Percentiles rank a stretch among this genome's conserved stretches.
Conservation (phyloP, 208 protist species). For the Wallacemonas rigidus region DNA sequence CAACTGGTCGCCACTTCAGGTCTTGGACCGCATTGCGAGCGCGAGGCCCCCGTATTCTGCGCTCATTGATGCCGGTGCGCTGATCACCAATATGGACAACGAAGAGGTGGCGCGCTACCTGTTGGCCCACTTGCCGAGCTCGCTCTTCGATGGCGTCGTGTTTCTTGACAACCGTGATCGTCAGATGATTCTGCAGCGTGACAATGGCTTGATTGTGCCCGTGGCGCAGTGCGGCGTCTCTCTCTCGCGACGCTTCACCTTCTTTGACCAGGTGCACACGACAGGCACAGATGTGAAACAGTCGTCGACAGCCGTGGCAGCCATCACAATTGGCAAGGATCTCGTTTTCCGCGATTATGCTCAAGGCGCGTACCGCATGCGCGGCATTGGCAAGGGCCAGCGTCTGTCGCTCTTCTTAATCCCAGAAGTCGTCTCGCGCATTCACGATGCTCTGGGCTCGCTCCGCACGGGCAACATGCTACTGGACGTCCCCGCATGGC, state of each 20-base stretch:
- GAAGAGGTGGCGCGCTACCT: conserved; percentile 89
- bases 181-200: conserved; percentile 93
- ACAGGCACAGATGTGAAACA: conserved; percentile 97
- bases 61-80: conserved; percentile 95
- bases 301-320: conserved; percentile 83
- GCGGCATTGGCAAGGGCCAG: conserved; percentile 93
- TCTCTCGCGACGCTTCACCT: conserved; percentile 89
- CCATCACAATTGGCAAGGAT: conserved; percentile 96
- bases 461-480: conserved; percentile 57
- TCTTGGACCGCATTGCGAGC: conserved; percentile 90
- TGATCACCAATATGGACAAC: conserved; percentile 97
- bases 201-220: conserved; percentile 75
- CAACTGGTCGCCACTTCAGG: conserved; percentile 87
- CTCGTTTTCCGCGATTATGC: conserved; percentile 96
- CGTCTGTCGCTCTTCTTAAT: conserved; percentile 93
- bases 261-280: conserved; percentile 96
- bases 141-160: conserved; percentile 93
- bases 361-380: conserved; percentile 92
- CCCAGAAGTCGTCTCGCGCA: conserved; percentile 85
- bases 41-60: conserved; percentile 83
- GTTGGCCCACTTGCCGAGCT: conserved; percentile 59
- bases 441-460: conserved; percentile 58
- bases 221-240: conserved; percentile 93
- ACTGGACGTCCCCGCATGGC: conserved; percentile 86
- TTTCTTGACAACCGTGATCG: conserved; percentile 93